Conservation (phyloP, 2,329 filamentous ascomycete species). For the Fusarium solani-melongenae region DNA sequence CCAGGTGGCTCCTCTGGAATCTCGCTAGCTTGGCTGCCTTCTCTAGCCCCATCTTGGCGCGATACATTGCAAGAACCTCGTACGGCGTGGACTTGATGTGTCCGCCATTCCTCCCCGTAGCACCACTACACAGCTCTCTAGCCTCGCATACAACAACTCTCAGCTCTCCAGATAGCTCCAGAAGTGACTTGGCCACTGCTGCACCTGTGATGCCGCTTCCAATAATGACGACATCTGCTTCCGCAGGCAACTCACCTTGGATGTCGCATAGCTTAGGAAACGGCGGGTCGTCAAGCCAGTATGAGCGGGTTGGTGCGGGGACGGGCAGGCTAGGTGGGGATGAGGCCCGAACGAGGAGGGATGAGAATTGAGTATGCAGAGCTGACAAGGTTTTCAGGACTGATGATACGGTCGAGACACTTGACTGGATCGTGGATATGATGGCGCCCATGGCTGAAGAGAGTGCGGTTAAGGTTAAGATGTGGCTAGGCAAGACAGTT, state of each 20-base stretch:
- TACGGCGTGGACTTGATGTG: conserved; percentile 61
- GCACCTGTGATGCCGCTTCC: conserved; percentile 66
- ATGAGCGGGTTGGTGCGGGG: conserved; percentile 55
- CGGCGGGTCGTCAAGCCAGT: conserved; percentile 59
- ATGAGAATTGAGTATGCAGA: conserved; percentile 43
- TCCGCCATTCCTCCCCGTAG: conserved; percentile 65
- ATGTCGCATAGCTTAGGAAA: conserved; percentile 54
- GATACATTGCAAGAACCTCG: conserved; percentile 52
- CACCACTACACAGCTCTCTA: conserved; percentile 60
- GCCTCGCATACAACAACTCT: conserved; percentile 62
- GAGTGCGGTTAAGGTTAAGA: neutral
- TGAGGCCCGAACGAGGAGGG: conserved; percentile 45
- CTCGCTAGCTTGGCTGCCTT: conserved; percentile 53
- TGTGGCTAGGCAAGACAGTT: neutral
- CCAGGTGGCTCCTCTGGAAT: conserved; percentile 58
- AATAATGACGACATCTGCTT: conserved; percentile 62
- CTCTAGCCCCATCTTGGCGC: conserved; percentile 45
- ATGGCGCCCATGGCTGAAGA: conserved; percentile 47
- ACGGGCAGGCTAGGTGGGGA: conserved; percentile 54
- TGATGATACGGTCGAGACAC: conserved; percentile 35
- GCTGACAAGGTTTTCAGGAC: conserved; percentile 41
- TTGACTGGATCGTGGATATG: conserved; percentile 44
- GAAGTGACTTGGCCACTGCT: conserved; percentile 41
- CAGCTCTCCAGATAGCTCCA: conserved; percentile 38
- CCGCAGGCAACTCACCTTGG: conserved; percentile 47